Conservation (phyloP, 139 green algal genomes). For the Micromonas pusilla region DNA sequence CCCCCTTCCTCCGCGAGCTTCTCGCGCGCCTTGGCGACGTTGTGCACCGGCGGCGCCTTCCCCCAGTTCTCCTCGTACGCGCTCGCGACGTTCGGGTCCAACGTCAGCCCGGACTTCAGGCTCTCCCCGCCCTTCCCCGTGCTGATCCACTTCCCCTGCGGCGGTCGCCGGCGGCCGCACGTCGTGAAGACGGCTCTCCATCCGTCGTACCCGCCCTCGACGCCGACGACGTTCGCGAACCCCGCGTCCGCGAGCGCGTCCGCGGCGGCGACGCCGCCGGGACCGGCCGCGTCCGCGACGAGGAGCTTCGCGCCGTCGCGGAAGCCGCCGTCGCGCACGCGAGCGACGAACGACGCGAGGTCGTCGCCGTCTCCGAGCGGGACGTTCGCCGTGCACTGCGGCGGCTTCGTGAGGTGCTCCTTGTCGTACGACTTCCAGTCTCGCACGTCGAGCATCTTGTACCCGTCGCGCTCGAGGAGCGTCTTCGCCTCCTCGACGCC, state of each 20-base stretch:
- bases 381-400: constrained; percentile 7
- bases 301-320: not conserved
- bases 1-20: not conserved
- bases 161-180: constrained; percentile 6
- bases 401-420: constrained; percentile 18
- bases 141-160: constrained; percentile 24
- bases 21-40: not conserved
- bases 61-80: constrained; percentile 34
- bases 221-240: not conserved
- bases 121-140: constrained; percentile 28
- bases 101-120: constrained; percentile 27
- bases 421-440: constrained; percentile 4
- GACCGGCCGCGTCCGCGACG: not conserved
- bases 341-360: not conserved
- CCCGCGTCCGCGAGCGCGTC: not conserved
- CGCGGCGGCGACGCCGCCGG: not conserved
- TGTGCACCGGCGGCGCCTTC: not conserved
- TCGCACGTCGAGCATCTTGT: not conserved
- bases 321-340: not conserved
- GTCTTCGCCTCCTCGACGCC: not conserved
- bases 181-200: constrained; percentile 26
- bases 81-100: constrained; percentile 19
- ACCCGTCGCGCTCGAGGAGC: not conserved
- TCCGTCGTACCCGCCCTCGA: constrained; percentile 23
- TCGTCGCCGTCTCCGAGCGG: not conserved